Conservation (phyloP, 2,329 filamentous ascomycete genomes). For the Hymenoscyphus scutula region DNA sequence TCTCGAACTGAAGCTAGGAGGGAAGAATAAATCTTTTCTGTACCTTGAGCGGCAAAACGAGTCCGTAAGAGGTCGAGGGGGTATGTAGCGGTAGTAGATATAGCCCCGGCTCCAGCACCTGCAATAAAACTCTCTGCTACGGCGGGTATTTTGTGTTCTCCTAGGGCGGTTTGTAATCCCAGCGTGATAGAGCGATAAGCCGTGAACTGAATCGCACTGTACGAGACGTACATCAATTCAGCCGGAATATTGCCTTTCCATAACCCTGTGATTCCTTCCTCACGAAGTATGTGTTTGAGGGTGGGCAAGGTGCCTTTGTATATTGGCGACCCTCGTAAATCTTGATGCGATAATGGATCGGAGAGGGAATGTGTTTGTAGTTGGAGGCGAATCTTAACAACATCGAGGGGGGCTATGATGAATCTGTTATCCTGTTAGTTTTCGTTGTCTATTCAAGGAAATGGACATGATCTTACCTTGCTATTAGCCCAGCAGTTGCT, state of each 20-base stretch:
- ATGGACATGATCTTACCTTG: conserved; percentile 55
- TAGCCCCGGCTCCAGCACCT: conserved; percentile 77
- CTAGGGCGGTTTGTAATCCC: conserved; percentile 49
- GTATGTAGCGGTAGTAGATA: conserved; percentile 82
- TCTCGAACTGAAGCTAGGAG: conserved; percentile 66
- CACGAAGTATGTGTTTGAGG: conserved; percentile 68
- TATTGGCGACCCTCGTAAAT: conserved; percentile 46
- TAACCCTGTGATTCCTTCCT: conserved; percentile 81
- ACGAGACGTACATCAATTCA: conserved; percentile 89
- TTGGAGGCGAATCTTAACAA: conserved; percentile 96
- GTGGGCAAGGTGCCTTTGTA: conserved; percentile 79
- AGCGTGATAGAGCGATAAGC: conserved; percentile 76
- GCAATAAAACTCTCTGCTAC: conserved; percentile 77
- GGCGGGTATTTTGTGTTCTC: conserved; percentile 52
- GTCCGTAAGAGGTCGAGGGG: conserved; percentile 91
- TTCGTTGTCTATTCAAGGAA: neutral
- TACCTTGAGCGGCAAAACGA: conserved; percentile 93
- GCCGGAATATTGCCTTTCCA: conserved; percentile 99
- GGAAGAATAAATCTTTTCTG: conserved; percentile 72
- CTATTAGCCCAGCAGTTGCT: conserved; percentile 77
- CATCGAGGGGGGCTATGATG: conserved; percentile 90
- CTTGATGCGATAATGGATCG: conserved; percentile 61
- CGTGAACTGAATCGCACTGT: conserved; percentile 86
- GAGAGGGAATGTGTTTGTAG: conserved; percentile 79
- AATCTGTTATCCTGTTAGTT: conserved; percentile 55